Evolutionary conservation across 805 yeast species (phyloP).

Genomic region (Myxozyma neglecta): DNA sequence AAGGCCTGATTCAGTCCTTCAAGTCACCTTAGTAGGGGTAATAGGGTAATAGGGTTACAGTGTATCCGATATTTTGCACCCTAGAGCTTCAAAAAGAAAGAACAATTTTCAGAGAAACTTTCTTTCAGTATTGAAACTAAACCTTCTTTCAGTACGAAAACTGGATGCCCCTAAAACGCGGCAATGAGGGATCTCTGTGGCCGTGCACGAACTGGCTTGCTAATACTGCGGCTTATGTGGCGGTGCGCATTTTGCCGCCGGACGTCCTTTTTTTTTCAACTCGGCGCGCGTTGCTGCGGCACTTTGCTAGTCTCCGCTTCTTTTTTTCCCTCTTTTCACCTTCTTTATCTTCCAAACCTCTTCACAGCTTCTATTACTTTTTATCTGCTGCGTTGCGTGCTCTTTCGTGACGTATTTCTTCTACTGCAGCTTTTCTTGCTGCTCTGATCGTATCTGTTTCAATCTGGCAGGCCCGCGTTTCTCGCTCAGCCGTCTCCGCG

Average conservation of each 20-base stretch:
- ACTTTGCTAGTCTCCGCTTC: neutral
- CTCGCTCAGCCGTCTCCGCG: constrained; percentile 32
- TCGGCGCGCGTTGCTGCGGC: neutral
- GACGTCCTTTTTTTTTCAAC: neutral
- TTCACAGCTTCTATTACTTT: neutral
- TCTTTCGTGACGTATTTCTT: neutral
- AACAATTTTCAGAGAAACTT: no score
- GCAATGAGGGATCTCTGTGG: neutral
- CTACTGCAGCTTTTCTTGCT: neutral
- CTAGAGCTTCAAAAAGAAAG: neutral
- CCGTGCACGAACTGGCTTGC: neutral
- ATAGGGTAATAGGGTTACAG: no score
- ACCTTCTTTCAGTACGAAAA: no score
- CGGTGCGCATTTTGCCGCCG: neutral
- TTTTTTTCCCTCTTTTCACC: neutral
- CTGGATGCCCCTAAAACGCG: neutral
- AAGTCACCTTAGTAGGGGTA: neutral
- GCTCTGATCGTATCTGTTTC: neutral
- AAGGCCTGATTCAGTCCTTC: no score
- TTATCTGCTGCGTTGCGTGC: neutral
- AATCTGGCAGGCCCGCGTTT: constrained; percentile 32
- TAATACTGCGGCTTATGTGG: neutral
- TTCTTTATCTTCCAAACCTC: neutral
- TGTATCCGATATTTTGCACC: no score
- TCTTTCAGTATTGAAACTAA: no score